These are phyloP conservation scores for Acidomyces sp. DNA, from an alignment of 495 filamentous ascomycete genomes.

Conservation along the genomic window DNA sequence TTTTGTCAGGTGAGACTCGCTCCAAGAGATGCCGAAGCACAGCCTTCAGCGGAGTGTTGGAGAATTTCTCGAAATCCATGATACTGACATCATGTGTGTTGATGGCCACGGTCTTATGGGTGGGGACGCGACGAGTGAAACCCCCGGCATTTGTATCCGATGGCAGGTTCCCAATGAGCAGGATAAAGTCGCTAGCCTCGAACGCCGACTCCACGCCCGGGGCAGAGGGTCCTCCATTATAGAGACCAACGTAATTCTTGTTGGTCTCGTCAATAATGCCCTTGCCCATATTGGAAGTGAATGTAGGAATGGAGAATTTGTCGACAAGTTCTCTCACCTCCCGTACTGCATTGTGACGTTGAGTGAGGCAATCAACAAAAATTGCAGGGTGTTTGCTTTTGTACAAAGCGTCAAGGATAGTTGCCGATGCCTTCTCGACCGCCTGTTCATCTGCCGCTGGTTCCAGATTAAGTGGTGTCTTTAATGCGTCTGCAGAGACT, in stretches of 20 bases:
- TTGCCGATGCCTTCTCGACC: conserved; percentile 22
- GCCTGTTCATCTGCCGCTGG: conserved; percentile 19
- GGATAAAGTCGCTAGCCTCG: conserved; percentile 21
- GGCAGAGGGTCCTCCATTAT: conserved; percentile 22
- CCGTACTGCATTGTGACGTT: conserved; percentile 22
- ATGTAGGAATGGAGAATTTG: conserved; percentile 22
- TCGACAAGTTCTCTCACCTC: conserved; percentile 22
- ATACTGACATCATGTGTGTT: conserved; percentile 19
- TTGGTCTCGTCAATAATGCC: conserved; percentile 27
- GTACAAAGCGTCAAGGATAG: conserved; percentile 21
- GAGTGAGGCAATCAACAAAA: conserved; percentile 26
- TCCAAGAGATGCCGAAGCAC: conserved; percentile 17
- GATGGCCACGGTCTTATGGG: conserved; percentile 19
- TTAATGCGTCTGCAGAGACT: conserved; percentile 21
- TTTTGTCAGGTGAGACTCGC: not conserved
- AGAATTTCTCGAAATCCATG: conserved; percentile 19
- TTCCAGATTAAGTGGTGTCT: conserved; percentile 25
- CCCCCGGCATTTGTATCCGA: conserved; percentile 28
- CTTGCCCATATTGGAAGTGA: conserved; percentile 27
- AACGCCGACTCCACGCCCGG: conserved; percentile 18
- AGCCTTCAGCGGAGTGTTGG: conserved; percentile 24
- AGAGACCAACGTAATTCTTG: conserved; percentile 25
- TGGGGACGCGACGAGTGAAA: conserved; percentile 22
- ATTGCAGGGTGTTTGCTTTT: conserved; percentile 25
- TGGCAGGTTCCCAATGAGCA: conserved; percentile 26